Percentiles rank a stretch among this genome's conserved stretches.
These are phyloP conservation scores for Colletotrichum somersetense DNA, from an alignment of 2,329 filamentous ascomycete genomes.

Conservation along the genomic window DNA sequence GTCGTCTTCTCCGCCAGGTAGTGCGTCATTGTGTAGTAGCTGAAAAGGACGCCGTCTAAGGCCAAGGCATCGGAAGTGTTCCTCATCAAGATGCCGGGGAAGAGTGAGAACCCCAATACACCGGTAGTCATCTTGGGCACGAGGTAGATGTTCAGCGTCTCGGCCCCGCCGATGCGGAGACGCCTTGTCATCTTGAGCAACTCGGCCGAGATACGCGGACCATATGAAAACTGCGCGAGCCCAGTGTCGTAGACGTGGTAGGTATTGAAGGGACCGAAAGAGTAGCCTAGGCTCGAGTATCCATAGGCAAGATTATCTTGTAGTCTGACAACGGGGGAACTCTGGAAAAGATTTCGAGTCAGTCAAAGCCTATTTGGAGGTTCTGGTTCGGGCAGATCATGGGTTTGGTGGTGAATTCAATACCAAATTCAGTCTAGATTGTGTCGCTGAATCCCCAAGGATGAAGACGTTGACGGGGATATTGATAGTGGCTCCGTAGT, in stretches of 20 bases:
- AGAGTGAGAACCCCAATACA: neutral
- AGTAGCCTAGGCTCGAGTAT: conserved; percentile 1
- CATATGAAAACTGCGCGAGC: neutral
- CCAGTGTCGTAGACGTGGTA: neutral
- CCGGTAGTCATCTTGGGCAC: neutral
- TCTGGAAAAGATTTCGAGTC: neutral
- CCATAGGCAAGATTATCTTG: neutral
- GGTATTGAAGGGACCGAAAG: conserved; percentile 2
- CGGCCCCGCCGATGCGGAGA: conserved; percentile 1
- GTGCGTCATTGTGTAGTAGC: neutral
- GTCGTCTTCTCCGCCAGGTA: neutral
- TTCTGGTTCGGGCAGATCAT: neutral
- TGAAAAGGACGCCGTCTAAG: conserved; percentile 5
- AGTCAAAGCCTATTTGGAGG: neutral
- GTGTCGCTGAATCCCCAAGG: neutral
- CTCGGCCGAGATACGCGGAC: neutral
- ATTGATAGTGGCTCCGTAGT: neutral
- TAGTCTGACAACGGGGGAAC: neutral
- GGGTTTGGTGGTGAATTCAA: neutral
- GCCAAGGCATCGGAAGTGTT: neutral
- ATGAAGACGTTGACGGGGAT: conserved; percentile 16
- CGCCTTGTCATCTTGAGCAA: neutral
- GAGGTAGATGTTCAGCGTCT: conserved; percentile 18
- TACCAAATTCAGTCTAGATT: neutral
- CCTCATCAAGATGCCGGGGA: neutral